These are phyloP conservation scores for Theileria sp. DNA, from an alignment of 169 alveolate species.

Conservation along the genomic window DNA sequence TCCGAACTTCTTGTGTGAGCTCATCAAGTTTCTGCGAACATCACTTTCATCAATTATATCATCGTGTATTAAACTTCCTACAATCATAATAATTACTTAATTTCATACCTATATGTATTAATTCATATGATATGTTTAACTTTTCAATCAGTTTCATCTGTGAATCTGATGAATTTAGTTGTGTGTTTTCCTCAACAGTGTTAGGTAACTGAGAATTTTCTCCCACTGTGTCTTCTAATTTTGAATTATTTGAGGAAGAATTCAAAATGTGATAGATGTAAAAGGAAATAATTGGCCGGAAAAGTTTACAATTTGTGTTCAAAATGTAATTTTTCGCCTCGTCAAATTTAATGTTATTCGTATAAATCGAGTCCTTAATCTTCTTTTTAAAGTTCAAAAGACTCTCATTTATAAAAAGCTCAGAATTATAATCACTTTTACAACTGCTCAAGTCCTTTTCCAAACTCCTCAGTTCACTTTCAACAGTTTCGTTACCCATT, in stretches of 20 bases:
- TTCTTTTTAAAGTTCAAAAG: constrained; percentile 26
- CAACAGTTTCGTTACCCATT: neutral
- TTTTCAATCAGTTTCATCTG: constrained; percentile 31
- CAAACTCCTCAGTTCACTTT: neutral
- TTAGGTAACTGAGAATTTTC: neutral
- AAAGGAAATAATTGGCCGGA: constrained; percentile 55
- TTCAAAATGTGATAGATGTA: constrained; percentile 28
- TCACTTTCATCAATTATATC: constrained; percentile 80
- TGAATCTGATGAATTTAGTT: neutral
- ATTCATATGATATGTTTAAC: constrained; percentile 65
- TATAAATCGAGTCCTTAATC: constrained; percentile 44
- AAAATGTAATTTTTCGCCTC: constrained; percentile 46
- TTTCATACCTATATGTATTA: constrained; percentile 65
- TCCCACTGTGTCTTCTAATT: neutral
- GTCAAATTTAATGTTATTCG: constrained; percentile 42
- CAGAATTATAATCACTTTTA: neutral
- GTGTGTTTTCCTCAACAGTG: neutral
- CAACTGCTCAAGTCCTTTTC: neutral
- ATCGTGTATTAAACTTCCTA: constrained; percentile 79
- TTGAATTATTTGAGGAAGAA: neutral
- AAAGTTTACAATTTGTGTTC: constrained; percentile 39
- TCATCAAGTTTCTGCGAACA: constrained; percentile 68
- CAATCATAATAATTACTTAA: neutral
- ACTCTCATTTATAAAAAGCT: neutral
- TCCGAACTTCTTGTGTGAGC: constrained; percentile 75